Base-by-base conservation (phyloP, 2,329 filamentous ascomycete genomes). In the Bipolaris cookei region DNA sequence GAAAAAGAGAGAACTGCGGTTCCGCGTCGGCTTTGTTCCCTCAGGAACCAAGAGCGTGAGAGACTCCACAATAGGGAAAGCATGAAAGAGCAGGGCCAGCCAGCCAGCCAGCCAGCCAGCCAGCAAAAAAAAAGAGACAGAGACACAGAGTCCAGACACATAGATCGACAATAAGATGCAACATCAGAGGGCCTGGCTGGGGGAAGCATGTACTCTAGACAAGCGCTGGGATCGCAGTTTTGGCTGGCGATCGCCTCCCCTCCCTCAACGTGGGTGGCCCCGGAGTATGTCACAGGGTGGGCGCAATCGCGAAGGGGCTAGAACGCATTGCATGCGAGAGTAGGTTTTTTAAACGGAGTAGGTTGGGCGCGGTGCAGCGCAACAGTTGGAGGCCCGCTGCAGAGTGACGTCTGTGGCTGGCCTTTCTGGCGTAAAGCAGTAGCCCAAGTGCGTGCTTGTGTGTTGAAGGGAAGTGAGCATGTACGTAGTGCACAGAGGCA, bases 321-420 rank as follows among this genome's bases (percentile, higher is more conserved):
- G 34, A 48, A 37, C 45, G 13, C 8, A 34, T 3, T 11, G 30
- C 3, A 21, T n/a, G 30, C 8, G 23, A 18, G 28, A 14, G 43
- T 30, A 10, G 28, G 28, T 28, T 30, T 30, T 30, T 30, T 30
- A 18, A 28, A 37, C 21, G 8, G 32, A 48, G 45, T 10, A 21
- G 21, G 20, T 48, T 38, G 43, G 21, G 54, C 48, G 34, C 6
- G 8, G 25, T 32, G 34, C 45, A 48, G 45, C 45, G 45, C 34
- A 48, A 54, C 50, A 42, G 48, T 50, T 53, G 50, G 59, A 45
- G 38, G 8, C 51, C 48, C 48, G 38, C 48, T 51, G 48, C 48
- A n/a, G 4, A 5, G 20, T 51, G 48, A 51, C 48, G 48, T 51
- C 25, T 30, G 37, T 50, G 47, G 47, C 37, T 25, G 47, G 13